Base-by-base conservation (phyloP, 1,284 basidiomycete genomes). In the Hemileia vastatrix region DNA sequence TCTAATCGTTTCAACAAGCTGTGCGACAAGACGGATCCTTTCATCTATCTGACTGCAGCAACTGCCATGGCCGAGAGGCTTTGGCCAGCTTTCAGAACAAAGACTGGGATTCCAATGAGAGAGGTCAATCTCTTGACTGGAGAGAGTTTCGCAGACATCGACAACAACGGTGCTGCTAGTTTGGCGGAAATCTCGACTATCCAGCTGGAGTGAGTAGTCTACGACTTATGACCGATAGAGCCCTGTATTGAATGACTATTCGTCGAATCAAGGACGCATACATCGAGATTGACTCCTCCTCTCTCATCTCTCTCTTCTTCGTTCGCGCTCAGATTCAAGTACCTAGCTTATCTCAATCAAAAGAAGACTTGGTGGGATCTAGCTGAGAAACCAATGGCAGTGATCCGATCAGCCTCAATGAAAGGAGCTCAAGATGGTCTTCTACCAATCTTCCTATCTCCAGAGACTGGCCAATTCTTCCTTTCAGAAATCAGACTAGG, bases 321-420 rank as follows among this genome's bases (percentile, higher is more conserved):
- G 0, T 77, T 91, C 24, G 90, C 93, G 75, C 82, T 95, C 23
- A 91, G 94, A 77, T 85, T 96, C 76, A 86, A 87, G 69, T 94
- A 95, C 72, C 80, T 97, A n/a, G 84, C 84, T 47, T 78, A 86
- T 66, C 76, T 94, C 54, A 91, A 87, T 0, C 86, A 83, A 4
- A 83, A 94, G 58, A 80, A 82, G 8, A 77, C 78, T 1, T 96
- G 89, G 73, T 95, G 91, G 91, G 79, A 82, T 54, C 84, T 84
- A 60, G 90, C 81, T 0, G 91, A 94, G 74, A 81, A 80, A n/a
- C n/a, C n/a, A n/a, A n/a, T n/a, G n/a, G n/a, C n/a, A n/a, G n/a
- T n/a, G n/a, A n/a, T n/a, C n/a, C n/a, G n/a, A n/a, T n/a, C n/a
- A n/a, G n/a, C n/a, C n/a, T n/a, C n/a, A n/a, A n/a, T n/a, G n/a